Evolutionary conservation across 2,329 filamentous ascomycete species (phyloP).

Genomic region (Plectosphaerella cucumerina): DNA sequence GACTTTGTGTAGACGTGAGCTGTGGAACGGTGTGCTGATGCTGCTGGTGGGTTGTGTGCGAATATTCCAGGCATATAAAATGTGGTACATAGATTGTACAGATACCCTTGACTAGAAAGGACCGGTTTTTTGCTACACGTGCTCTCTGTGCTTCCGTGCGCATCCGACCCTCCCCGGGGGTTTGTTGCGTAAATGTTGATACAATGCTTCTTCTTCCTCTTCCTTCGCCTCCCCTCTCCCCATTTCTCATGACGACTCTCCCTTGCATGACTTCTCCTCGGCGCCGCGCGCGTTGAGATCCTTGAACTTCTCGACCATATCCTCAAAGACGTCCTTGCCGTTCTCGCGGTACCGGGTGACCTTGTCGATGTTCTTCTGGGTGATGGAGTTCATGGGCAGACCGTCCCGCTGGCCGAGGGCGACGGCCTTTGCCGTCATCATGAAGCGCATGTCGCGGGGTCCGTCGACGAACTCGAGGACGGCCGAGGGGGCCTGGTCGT

Average conservation of each 20-base stretch:
- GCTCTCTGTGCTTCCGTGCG: no score
- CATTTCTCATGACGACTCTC: conserved; percentile 1
- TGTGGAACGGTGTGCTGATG: conserved; percentile 1
- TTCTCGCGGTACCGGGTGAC: conserved; percentile 70
- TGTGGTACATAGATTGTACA: conserved; percentile 4
- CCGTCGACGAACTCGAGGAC: conserved; percentile 95
- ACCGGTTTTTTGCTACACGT: neutral
- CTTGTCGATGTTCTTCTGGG: conserved; percentile 74
- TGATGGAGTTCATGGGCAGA: conserved; percentile 63
- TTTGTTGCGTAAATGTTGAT: neutral
- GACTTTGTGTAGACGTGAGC: conserved; percentile 68
- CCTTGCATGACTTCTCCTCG: conserved; percentile 22
- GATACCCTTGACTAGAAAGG: conserved; percentile 1
- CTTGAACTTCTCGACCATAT: conserved; percentile 46
- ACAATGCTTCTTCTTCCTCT: neutral
- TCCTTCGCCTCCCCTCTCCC: neutral
- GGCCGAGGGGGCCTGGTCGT: conserved; percentile 82
- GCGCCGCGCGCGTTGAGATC: conserved; percentile 21
- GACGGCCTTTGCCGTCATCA: conserved; percentile 83
- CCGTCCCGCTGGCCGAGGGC: conserved; percentile 57
- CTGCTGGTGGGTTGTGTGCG: no score
- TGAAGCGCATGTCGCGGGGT: conserved; percentile 88
- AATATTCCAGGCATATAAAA: neutral
- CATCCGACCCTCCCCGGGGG: no score
- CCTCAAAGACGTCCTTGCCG: conserved; percentile 65